phyloP scores from a whole-genome alignment of 2,329 filamentous ascomycete genomes.

The Bipolaris gigantea region DNA sequence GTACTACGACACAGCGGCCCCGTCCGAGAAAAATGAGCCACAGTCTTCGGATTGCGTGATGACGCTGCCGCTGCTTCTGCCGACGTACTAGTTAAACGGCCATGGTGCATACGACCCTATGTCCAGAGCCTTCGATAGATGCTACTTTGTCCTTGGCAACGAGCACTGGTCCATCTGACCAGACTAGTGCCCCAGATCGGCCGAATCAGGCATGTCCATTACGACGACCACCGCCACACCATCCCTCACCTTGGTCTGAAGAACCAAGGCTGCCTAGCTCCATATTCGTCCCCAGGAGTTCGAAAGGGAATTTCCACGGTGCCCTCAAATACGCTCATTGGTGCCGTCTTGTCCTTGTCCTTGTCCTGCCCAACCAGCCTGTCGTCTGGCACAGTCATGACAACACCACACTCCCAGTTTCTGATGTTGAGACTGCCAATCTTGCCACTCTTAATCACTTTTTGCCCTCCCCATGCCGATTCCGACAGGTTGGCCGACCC shows the following conservation, averaged over 20 bases:
- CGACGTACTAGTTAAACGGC: background rate
- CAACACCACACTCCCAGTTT: conserved; percentile 95
- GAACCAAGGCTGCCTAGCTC: conserved; percentile 50
- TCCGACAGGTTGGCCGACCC: conserved; percentile 92
- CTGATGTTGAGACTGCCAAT: conserved; percentile 71
- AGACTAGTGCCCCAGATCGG: background rate
- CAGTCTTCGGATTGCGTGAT: too few species aligned
- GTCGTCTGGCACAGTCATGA: conserved; percentile 61
- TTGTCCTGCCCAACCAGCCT: conserved; percentile 16
- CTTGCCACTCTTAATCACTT: conserved; percentile 68
- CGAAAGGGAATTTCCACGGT: conserved; percentile 66
- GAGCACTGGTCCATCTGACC: background rate
- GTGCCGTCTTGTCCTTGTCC: conserved; percentile 24
- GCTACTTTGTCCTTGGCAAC: too few species aligned
- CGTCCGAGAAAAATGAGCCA: too few species aligned
- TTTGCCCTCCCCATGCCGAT: conserved; percentile 86
- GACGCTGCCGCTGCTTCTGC: background rate
- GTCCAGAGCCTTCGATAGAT: too few species aligned
- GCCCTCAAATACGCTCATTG: conserved; percentile 56
- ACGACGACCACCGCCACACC: background rate
- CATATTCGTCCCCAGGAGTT: conserved; percentile 59
- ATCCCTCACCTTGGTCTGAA: conserved; percentile 27
- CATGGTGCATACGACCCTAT: too few species aligned
- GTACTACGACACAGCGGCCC: too few species aligned
- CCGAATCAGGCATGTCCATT: background rate